Conservation (phyloP, 148 eudicot species). For the Euryodendron excelsum region DNA sequence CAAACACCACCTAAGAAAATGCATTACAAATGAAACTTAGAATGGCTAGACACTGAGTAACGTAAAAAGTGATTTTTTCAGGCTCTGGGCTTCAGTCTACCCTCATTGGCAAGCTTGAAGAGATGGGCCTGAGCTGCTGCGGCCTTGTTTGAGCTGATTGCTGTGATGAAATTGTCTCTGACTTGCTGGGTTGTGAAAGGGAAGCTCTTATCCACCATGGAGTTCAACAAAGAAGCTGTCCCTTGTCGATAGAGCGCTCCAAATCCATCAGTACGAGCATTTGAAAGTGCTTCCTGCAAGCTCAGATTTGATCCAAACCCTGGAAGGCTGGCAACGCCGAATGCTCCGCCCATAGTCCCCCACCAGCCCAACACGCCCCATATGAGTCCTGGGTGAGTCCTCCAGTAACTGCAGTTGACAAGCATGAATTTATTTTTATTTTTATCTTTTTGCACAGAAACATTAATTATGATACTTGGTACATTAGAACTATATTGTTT, state of each 20-base stretch:
- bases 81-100: constrained; percentile 39
- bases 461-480: neutral
- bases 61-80: constrained; percentile 6
- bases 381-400: constrained; percentile 60
- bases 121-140: constrained; percentile 72
- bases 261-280: constrained; percentile 54
- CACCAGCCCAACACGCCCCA: constrained; percentile 71
- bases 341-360: constrained; percentile 68
- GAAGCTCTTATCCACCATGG: constrained; percentile 55
- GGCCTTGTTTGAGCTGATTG: constrained; percentile 56
- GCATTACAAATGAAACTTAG: neutral
- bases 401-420: constrained; percentile 67
- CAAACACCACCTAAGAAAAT: constrained; percentile 7
- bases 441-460: too few species aligned
- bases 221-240: constrained; percentile 79
- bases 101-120: constrained; percentile 89
- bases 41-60: constrained; percentile 6
- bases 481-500: neutral
- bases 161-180: constrained; percentile 44
- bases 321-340: constrained; percentile 45
- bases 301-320: constrained; percentile 48
- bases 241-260: constrained; percentile 85
- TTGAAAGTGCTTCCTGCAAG: constrained; percentile 61
- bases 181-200: constrained; percentile 71
- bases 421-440: too few species aligned